These are phyloP conservation scores for Parastagonospora avenae DNA, from an alignment of 2,329 filamentous ascomycete genomes.

Conservation along the genomic window DNA sequence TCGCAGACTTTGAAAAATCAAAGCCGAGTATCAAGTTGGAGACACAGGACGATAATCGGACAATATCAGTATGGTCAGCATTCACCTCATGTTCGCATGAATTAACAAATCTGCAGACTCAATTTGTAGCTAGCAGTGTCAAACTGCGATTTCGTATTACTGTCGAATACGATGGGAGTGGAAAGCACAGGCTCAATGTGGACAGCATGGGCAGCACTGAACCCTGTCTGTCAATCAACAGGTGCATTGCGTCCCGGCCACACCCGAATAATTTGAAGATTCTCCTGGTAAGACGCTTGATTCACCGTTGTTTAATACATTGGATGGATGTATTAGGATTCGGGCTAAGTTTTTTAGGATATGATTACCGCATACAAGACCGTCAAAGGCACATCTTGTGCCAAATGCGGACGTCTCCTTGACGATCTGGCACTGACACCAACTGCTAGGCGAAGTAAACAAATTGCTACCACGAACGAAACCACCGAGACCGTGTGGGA, in stretches of 20 bases:
- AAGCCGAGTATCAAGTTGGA: slow-evolving; percentile 38
- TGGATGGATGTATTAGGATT: not conserved
- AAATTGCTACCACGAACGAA: slow-evolving; percentile 21
- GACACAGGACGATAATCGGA: slow-evolving; percentile 25
- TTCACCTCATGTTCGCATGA: not conserved
- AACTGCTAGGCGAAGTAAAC: slow-evolving; percentile 39
- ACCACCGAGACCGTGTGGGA: slow-evolving; percentile 35
- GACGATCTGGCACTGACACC: slow-evolving; percentile 33
- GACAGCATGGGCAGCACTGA: slow-evolving; percentile 39
- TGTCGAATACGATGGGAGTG: slow-evolving; percentile 33
- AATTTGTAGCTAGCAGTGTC: slow-evolving; percentile 29
- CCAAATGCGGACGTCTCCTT: slow-evolving; percentile 38
- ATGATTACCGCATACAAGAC: slow-evolving; percentile 49
- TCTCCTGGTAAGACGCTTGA: slow-evolving; percentile 36
- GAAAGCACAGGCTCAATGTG: slow-evolving; percentile 30
- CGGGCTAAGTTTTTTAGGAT: slow-evolving; percentile 32
- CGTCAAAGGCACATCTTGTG: slow-evolving; percentile 35
- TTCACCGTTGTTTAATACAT: not conserved
- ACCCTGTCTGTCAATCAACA: slow-evolving; percentile 35
- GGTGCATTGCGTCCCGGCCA: slow-evolving; percentile 42
- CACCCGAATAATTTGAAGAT: slow-evolving; percentile 36
- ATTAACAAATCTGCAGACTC: slow-evolving; percentile 23
- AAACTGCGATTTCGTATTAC: slow-evolving; percentile 34
- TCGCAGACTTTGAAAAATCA: slow-evolving; percentile 31
- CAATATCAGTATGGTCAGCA: slow-evolving; percentile 28